Evolutionary conservation across 495 filamentous ascomycete genomes (phyloP).

Genomic region (Parmelia sp.): DNA sequence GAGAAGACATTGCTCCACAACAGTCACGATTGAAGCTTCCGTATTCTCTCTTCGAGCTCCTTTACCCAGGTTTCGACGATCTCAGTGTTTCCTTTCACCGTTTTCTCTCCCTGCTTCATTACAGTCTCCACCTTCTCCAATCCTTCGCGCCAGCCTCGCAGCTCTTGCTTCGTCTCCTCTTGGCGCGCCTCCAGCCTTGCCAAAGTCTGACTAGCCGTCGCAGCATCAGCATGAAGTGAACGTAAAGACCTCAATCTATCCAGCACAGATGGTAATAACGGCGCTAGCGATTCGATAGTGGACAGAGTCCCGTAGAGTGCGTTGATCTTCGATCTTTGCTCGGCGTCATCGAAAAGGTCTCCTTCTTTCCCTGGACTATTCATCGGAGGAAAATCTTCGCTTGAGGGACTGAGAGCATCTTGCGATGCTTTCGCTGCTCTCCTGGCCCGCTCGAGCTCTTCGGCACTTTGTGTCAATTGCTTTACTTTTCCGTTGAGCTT

Average conservation of each 20-base stretch:
- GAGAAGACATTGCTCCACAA: not conserved
- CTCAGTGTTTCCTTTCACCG: constrained; percentile 70
- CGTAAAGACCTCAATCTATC: constrained; percentile 79
- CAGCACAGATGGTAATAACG: constrained; percentile 76
- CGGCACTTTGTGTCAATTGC: constrained; percentile 60
- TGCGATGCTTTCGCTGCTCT: constrained; percentile 59
- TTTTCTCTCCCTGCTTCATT: constrained; percentile 59
- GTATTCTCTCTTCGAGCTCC: constrained; percentile 72
- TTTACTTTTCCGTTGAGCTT: constrained; percentile 17
- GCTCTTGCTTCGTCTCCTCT: constrained; percentile 73
- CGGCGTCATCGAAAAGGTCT: constrained; percentile 30
- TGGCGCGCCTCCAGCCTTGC: constrained; percentile 72
- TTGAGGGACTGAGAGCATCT: constrained; percentile 6
- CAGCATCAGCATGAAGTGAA: constrained; percentile 80
- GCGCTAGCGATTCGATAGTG: constrained; percentile 80
- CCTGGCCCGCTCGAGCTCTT: constrained; percentile 65
- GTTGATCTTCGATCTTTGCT: constrained; percentile 79
- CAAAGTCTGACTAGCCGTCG: constrained; percentile 72
- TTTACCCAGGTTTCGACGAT: constrained; percentile 84
- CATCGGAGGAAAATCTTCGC: constrained; percentile 1
- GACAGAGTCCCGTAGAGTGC: constrained; percentile 84
- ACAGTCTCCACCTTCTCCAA: constrained; percentile 70
- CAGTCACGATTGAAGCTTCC: constrained; percentile 33
- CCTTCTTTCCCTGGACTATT: not conserved
- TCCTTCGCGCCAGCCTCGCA: constrained; percentile 79